Conservation (phyloP, 106 monocot species). For the Iris macrosiphon region DNA sequence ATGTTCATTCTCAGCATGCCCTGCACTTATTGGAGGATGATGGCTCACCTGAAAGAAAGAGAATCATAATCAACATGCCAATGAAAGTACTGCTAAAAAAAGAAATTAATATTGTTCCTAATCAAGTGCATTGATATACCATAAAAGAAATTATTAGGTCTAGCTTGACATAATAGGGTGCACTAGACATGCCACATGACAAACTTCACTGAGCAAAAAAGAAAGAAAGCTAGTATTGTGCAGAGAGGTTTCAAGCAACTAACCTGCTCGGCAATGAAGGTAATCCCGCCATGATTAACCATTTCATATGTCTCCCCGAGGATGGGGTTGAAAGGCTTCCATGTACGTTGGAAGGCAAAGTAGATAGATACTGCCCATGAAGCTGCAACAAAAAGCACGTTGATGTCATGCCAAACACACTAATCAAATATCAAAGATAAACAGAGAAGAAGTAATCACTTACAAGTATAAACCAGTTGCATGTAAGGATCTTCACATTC, state of each 20-base stretch:
- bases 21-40: slow-evolving; percentile 96
- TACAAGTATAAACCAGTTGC: slow-evolving; percentile 87
- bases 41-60: slow-evolving; percentile 73
- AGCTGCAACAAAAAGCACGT: slow-evolving; percentile 31
- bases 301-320: slow-evolving; percentile 98
- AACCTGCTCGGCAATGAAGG: slow-evolving; percentile 93
- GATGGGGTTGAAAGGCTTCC: slow-evolving; percentile 99
- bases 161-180: background rate
- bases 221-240: too few relatives aligned
- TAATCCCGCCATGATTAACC: slow-evolving; percentile 77
- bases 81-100: background rate
- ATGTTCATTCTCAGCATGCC: slow-evolving; percentile 95
- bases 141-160: background rate
- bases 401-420: background rate
- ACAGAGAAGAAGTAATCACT: too few relatives aligned
- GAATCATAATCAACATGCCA: background rate
- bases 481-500: slow-evolving; percentile 94
- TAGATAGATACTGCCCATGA: slow-evolving; percentile 93
- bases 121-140: background rate
- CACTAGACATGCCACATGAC: background rate
- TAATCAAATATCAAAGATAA: background rate
- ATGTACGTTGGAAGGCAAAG: slow-evolving; percentile 66
- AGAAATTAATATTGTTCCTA: background rate
- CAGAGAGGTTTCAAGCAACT: slow-evolving; percentile 5
- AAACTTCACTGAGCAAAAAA: too few relatives aligned